phyloP scores from a whole-genome alignment of 2,329 filamentous ascomycete genomes.

The Aaosphaeria arxii region DNA sequence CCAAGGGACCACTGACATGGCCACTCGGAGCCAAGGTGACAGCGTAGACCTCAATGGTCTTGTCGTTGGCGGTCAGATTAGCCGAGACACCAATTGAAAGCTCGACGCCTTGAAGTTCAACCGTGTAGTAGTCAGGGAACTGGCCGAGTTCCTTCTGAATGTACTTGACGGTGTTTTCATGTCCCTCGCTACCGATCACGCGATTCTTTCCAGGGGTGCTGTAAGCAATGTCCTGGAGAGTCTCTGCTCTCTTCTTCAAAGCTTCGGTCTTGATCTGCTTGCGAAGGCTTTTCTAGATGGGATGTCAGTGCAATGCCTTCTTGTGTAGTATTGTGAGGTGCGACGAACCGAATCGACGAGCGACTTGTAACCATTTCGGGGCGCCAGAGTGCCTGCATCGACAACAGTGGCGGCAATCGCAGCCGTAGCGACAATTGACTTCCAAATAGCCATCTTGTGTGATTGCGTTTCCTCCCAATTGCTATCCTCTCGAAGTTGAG shows the following conservation, averaged over 20 bases:
- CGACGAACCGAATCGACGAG: background rate
- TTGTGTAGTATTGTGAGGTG: background rate
- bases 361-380: background rate
- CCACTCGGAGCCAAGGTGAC: slow-evolving; percentile 30
- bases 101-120: slow-evolving; percentile 28
- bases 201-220: slow-evolving; percentile 37
- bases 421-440: background rate
- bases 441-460: background rate
- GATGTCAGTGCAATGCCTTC: background rate
- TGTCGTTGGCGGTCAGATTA: slow-evolving; percentile 27
- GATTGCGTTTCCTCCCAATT: background rate
- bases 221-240: slow-evolving; percentile 39
- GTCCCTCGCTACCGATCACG: slow-evolving; percentile 39
- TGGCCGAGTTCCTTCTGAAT: slow-evolving; percentile 29
- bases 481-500: background rate
- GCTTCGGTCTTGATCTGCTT: slow-evolving; percentile 22
- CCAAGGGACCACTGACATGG: slow-evolving; percentile 24
- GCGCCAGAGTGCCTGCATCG: background rate
- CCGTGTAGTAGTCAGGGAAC: slow-evolving; percentile 36
- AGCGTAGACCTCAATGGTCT: slow-evolving; percentile 21
- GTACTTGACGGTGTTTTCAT: slow-evolving; percentile 39
- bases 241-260: slow-evolving; percentile 24
- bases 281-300: slow-evolving; percentile 19
- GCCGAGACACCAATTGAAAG: slow-evolving; percentile 21
- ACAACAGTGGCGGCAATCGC: background rate